Evolutionary conservation across 1,284 basidiomycete genomes (phyloP), one percentile per base, ranked within the genome.

Genomic region (Volvariella volvacea): DNA sequence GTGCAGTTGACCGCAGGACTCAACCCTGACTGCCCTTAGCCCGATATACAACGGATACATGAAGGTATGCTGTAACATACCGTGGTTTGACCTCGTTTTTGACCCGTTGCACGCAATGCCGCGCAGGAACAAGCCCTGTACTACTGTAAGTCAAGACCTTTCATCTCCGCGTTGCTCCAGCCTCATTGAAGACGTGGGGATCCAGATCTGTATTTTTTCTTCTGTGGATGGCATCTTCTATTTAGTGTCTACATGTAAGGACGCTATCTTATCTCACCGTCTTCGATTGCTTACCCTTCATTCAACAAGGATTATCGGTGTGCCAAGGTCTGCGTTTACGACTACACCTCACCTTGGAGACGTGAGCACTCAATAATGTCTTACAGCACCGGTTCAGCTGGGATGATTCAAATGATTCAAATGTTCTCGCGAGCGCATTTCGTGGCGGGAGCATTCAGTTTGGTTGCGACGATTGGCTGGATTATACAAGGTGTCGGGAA

Each of bases 21-120:
- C 43, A 46, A 44, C 42, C 46, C 41, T 47, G 14, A 49, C 46
- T 22, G 22, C 37, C 17, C 48, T 17, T 55, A 88, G 92, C 56
- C 94, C 95, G 2, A 87, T 95, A 58, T 98, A 98, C 73, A 94
- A 95, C 56, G 94, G 89, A 40, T 93, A 92, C 70, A 92, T 92
- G 84, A 95, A 96, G 76, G 92, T 86, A 60, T 62, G 70, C 63
- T 36, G 34, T 7, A 36, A 7, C 6, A 6, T 20, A 16, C 8
- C n/a, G 34, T 36, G 34, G 4, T 8, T 7, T 36, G 6, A 20
- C 34, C 19, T 16, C 14, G 19, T 36, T 16, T 36, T 28, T 28
- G 25, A 28, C 34, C 6, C 6, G 6, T 6, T n/a, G 19, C 34
- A 16, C 15, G 14, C 34, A 36, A 36, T 20, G 30, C 15, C 47